Base-by-base conservation (phyloP, 1,284 basidiomycete genomes). In the Heterobasidion parviporum region DNA sequence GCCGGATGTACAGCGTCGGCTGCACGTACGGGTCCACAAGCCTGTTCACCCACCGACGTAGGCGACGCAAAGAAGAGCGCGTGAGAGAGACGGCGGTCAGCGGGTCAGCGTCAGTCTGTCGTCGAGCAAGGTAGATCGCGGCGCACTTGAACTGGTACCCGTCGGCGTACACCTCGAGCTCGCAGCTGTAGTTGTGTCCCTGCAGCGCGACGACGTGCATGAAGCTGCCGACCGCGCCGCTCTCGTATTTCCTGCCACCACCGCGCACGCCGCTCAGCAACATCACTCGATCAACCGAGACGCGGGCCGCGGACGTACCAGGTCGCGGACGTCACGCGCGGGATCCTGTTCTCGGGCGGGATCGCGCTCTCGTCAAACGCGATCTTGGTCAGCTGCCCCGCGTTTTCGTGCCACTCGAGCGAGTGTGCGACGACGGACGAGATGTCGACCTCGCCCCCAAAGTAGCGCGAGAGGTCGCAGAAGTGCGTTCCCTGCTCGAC, bases 401-500 rank as follows among this genome's bases (percentile, higher is more conserved):
- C 91, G 61, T 85, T 82, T 71, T 97, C 94, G 70, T 94, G 80
- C 86, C 88, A 94, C 68, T 96, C 92, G 47, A 96, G 79, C 7
- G 92, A 92, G 68, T 93, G 91, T 8, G 92, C 92, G 51, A 77
- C 78, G 44, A 98, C 94, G 49, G 84, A 84, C 57, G 80, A 74
- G 59, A 96, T 86, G 67, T 97, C 91, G 57, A 98, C 94, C 64
- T 98, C 96, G 47, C 96, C 96, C 55, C 95, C 96, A 72, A 99
- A 98, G 80, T 98, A 99, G 63, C 96, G 88, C 54, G 93, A 95
- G 48, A 95, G 78, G 71, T 93, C 91, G 64, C 86, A 89, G 72
- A 91, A 89, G 70, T 89, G 96, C 8, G 97, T 99, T 45, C 92
- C 96, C 73, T 98, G 96, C 73, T 98, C 97, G 59, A 99, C 82